These are phyloP conservation scores for Xylaria multiplex DNA, from an alignment of 2,329 filamentous ascomycete genomes.

Conservation along the genomic window DNA sequence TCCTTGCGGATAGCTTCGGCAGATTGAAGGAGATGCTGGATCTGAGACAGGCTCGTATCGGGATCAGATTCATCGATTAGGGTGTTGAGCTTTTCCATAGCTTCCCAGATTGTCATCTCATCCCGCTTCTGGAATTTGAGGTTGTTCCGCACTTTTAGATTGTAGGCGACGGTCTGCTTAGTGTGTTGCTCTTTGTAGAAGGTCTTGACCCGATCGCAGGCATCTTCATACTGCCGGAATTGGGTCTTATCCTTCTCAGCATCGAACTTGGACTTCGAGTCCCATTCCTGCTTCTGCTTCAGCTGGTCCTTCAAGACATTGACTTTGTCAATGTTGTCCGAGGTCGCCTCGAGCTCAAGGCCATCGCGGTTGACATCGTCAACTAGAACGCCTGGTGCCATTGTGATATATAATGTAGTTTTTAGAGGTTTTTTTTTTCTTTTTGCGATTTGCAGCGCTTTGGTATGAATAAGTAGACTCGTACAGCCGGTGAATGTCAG, in stretches of 20 bases:
- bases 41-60: slow-evolving; percentile 86
- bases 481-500: not conserved
- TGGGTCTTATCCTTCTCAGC: slow-evolving; percentile 79
- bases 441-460: slow-evolving; percentile 2
- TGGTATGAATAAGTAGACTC: not conserved
- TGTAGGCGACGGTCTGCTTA: slow-evolving; percentile 84
- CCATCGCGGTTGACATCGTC: slow-evolving; percentile 47
- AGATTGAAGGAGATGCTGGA: slow-evolving; percentile 87
- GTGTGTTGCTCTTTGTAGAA: slow-evolving; percentile 81
- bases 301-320: slow-evolving; percentile 60
- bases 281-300: slow-evolving; percentile 54
- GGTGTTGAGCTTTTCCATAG: slow-evolving; percentile 91
- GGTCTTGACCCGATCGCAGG: slow-evolving; percentile 84
- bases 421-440: no score
- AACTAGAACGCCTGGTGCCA: slow-evolving; percentile 48
- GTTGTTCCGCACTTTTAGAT: slow-evolving; percentile 78
- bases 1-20: slow-evolving; percentile 90
- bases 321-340: slow-evolving; percentile 63
- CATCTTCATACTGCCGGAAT: slow-evolving; percentile 85
- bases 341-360: slow-evolving; percentile 55
- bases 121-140: slow-evolving; percentile 72
- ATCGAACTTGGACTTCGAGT: slow-evolving; percentile 72
- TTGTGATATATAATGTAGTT: slow-evolving; percentile 17
- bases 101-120: slow-evolving; percentile 88
- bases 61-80: slow-evolving; percentile 92